Conservation (phyloP, 192 early-diverging fungal genomes). For the Ramicandelaber brevisporus region DNA sequence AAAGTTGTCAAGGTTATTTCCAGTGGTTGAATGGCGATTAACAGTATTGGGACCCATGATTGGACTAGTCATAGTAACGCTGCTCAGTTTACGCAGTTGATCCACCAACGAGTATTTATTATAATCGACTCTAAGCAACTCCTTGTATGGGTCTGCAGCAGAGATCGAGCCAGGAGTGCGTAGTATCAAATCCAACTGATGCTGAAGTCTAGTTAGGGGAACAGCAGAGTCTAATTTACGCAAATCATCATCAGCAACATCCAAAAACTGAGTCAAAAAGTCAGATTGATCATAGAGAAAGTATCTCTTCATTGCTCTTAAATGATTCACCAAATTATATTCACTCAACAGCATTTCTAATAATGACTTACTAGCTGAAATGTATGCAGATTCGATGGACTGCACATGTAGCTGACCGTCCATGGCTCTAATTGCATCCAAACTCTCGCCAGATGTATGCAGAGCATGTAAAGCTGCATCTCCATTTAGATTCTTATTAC, state of each 20-base stretch:
- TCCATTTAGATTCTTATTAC: not conserved
- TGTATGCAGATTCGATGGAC: constrained; percentile 66
- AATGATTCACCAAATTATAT: constrained; percentile 41
- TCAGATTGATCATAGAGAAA: constrained; percentile 84
- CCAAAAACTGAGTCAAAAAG: constrained; percentile 82
- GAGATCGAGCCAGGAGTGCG: constrained; percentile 64
- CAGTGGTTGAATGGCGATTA: too few relatives aligned
- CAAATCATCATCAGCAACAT: constrained; percentile 57
- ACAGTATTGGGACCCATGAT: constrained; percentile 2
- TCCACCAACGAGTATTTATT: constrained; percentile 31
- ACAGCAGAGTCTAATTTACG: constrained; percentile 27
- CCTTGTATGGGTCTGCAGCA: constrained; percentile 58
- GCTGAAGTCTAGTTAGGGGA: constrained; percentile 41
- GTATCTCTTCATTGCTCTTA: constrained; percentile 78
- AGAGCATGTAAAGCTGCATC: too few relatives aligned
- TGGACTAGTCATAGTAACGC: constrained; percentile 27
- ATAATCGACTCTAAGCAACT: constrained; percentile 59
- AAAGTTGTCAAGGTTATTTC: constrained; percentile 5
- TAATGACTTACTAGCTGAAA: constrained; percentile 64
- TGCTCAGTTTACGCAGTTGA: constrained; percentile 42
- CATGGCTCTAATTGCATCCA: not conserved
- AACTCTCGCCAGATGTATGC: not conserved
- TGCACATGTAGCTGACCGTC: constrained; percentile 11
- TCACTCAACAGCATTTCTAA: constrained; percentile 56
- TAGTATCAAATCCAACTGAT: constrained; percentile 65